Evolutionary conservation across 2,329 filamentous ascomycete species (phyloP).

Genomic region (Juglanconis oblonga): DNA sequence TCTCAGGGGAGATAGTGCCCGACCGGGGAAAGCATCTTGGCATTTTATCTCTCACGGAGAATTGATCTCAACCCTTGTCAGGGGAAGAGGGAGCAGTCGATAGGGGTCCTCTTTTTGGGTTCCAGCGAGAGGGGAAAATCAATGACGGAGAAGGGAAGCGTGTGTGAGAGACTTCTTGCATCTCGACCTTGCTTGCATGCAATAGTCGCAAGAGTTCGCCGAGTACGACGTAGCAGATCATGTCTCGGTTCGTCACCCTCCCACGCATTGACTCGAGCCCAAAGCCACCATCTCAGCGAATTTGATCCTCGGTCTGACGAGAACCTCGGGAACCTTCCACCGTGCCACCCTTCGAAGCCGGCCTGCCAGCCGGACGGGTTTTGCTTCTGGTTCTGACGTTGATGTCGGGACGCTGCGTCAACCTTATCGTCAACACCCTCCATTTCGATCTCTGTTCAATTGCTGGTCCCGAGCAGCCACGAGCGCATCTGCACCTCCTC

Average conservation of each 20-base stretch:
- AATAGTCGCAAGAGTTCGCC: too few relatives aligned
- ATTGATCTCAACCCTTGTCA: conserved; percentile 13
- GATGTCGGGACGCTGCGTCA: too few relatives aligned
- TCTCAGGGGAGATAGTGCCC: too few relatives aligned
- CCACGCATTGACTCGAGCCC: conserved; percentile 11
- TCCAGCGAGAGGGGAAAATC: conserved; percentile 1
- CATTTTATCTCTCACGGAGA: not conserved
- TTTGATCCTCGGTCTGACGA: too few relatives aligned
- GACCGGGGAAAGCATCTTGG: not conserved
- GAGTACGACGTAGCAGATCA: conserved; percentile 30
- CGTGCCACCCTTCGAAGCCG: not conserved
- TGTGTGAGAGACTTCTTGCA: not conserved
- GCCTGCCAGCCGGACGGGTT: not conserved
- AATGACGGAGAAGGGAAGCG: not conserved
- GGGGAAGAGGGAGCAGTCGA: conserved; percentile 14
- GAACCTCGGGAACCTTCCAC: not conserved
- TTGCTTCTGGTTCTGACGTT: not conserved
- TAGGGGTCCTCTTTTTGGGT: conserved; percentile 13
- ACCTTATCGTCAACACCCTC: too few relatives aligned
- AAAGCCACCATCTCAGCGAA: not conserved
- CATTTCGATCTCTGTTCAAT: too few relatives aligned
- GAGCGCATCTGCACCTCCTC: too few relatives aligned
- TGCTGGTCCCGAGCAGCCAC: too few relatives aligned
- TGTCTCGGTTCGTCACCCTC: conserved; percentile 33
- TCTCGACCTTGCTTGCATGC: not conserved